phyloP scores from a whole-genome alignment of 208 protist genomes.

The Wallacemonas collosoma region DNA sequence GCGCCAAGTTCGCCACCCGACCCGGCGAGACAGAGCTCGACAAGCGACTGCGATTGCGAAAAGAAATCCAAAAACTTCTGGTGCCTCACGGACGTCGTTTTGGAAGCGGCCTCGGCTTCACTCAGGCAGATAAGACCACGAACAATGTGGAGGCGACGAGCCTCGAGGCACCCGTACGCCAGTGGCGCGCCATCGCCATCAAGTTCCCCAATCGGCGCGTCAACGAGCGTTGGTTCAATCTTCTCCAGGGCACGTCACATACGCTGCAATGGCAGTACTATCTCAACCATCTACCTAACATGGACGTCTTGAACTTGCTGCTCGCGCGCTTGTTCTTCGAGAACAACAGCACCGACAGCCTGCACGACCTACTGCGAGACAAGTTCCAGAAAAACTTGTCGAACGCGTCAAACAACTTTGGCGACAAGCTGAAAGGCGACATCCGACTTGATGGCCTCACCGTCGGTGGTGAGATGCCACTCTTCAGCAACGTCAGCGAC shows the following conservation, averaged over 20 bases:
- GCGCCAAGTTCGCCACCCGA: not conserved
- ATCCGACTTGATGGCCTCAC: constrained; percentile 65
- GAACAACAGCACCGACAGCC: constrained; percentile 60
- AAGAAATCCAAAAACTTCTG: constrained; percentile 17
- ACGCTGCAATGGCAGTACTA: constrained; percentile 71
- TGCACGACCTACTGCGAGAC: constrained; percentile 59
- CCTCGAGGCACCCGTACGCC: constrained; percentile 28
- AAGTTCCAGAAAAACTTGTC: constrained; percentile 77
- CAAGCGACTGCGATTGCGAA: constrained; percentile 8
- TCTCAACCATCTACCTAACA: constrained; percentile 57
- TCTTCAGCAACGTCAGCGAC: constrained; percentile 73
- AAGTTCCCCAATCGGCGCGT: constrained; percentile 80
- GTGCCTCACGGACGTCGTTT: constrained; percentile 5
- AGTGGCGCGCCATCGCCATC: constrained; percentile 65
- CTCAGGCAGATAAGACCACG: not conserved
- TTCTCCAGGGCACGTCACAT: constrained; percentile 62
- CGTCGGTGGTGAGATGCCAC: constrained; percentile 78
- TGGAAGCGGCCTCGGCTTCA: not conserved
- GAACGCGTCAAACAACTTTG: constrained; percentile 60
- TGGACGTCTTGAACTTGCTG: constrained; percentile 80
- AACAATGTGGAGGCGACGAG: not conserved
- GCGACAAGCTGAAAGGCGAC: constrained; percentile 59
- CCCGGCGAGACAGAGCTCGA: constrained; percentile 2
- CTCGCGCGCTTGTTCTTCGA: constrained; percentile 84
- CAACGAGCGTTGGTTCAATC: constrained; percentile 84